These are phyloP conservation scores for Euphrasia confusa DNA, from an alignment of 257 asterid genomes.

Conservation along the genomic window DNA sequence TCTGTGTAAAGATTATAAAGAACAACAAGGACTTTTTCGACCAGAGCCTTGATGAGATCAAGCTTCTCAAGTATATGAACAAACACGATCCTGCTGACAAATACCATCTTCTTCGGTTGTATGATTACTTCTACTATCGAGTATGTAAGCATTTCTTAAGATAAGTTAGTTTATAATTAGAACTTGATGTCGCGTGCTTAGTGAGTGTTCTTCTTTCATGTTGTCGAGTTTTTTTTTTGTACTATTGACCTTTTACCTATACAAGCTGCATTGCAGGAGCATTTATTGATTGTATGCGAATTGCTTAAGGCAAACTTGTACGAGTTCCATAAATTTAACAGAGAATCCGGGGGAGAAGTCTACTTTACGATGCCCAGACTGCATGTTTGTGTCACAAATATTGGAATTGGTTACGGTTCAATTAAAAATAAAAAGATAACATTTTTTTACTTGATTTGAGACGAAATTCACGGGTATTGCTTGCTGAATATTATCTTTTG, in stretches of 20 bases:
- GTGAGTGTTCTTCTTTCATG: too few relatives aligned
- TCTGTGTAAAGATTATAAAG: slow-evolving; percentile 68
- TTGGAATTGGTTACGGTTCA: not conserved
- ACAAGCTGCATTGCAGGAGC: slow-evolving; percentile 68
- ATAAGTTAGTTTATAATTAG: not conserved
- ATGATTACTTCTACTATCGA: slow-evolving; percentile 90
- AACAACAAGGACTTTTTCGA: slow-evolving; percentile 43
- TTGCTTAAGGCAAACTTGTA: slow-evolving; percentile 95
- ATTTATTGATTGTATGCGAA: slow-evolving; percentile 91
- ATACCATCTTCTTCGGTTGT: slow-evolving; percentile 80
- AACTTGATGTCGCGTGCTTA: too few relatives aligned
- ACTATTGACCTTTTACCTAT: slow-evolving; percentile 14
- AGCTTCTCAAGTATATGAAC: slow-evolving; percentile 94
- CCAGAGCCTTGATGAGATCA: slow-evolving; percentile 92
- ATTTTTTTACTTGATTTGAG: too few relatives aligned
- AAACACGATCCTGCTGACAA: slow-evolving; percentile 97
- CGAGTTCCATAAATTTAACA: slow-evolving; percentile 90
- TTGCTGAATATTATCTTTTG: not conserved
- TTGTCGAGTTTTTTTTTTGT: not conserved
- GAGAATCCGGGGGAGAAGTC: slow-evolving; percentile 99
- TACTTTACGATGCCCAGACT: slow-evolving; percentile 98
- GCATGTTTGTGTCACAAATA: slow-evolving; percentile 54
- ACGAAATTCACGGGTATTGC: slow-evolving; percentile 9
- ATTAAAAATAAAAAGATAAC: too few relatives aligned
- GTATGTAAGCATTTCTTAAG: slow-evolving; percentile 37